A percentile compares a stretch with the other conserved stretches of the same genome.
These are phyloP conservation scores for Volvariella volvacea DNA, from an alignment of 1,284 basidiomycete genomes.

Conservation along the genomic window DNA sequence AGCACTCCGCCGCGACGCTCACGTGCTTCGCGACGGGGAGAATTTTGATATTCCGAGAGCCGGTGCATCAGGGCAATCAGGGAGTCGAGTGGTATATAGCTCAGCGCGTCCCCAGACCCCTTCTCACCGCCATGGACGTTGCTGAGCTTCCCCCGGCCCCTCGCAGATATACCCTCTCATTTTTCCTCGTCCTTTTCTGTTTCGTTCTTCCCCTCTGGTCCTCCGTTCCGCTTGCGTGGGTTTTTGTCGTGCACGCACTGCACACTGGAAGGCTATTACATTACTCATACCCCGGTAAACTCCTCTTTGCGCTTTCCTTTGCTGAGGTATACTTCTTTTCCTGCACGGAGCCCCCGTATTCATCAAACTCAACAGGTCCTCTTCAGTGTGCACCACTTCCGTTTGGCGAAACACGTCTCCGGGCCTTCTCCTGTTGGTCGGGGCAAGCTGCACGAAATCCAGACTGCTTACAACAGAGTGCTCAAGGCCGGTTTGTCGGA, in stretches of 20 bases:
- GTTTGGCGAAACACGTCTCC: constrained; percentile 49
- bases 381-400: constrained; percentile 70
- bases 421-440: constrained; percentile 39
- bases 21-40: too few relatives aligned
- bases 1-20: too few relatives aligned
- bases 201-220: constrained; percentile 69
- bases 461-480: constrained; percentile 40
- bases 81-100: not conserved
- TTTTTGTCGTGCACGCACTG: constrained; percentile 53
- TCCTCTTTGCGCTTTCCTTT: constrained; percentile 42
- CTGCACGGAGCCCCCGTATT: not conserved
- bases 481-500: constrained; percentile 59
- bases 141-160: constrained; percentile 18
- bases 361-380: constrained; percentile 41
- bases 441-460: constrained; percentile 48
- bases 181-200: constrained; percentile 51
- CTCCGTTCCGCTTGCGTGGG: constrained; percentile 65
- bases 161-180: constrained; percentile 38
- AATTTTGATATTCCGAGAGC: not conserved
- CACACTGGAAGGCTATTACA: constrained; percentile 36
- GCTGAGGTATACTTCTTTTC: constrained; percentile 43
- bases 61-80: too few relatives aligned
- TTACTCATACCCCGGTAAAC: constrained; percentile 29
- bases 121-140: not conserved
- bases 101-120: not conserved